These are phyloP conservation scores for Backusella westeae DNA, from an alignment of 192 early-diverging fungal genomes.

Conservation along the genomic window DNA sequence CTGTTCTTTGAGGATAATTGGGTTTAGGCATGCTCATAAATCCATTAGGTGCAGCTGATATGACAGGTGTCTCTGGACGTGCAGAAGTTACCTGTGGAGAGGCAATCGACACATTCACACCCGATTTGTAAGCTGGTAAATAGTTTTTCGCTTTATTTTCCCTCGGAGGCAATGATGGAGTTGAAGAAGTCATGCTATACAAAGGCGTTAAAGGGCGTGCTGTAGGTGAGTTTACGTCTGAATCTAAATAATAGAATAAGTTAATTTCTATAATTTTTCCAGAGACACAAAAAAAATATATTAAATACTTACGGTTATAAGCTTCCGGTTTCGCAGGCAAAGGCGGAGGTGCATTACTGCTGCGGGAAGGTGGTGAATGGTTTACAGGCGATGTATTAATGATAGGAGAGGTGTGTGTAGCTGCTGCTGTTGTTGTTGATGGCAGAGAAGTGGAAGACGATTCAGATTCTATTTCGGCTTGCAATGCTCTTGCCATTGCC, in stretches of 20 bases:
- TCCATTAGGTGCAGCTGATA: neutral
- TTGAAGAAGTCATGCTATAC: neutral
- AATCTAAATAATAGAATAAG: neutral
- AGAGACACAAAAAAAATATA: neutral
- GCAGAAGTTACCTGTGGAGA: neutral
- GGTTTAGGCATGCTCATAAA: neutral
- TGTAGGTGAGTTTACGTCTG: neutral
- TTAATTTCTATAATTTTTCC: neutral
- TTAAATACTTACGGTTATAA: slow-evolving; percentile 9
- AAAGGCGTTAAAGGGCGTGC: neutral
- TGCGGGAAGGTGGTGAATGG: neutral
- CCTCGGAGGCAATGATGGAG: neutral
- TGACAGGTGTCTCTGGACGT: slow-evolving; percentile 5
- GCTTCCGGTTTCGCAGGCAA: slow-evolving; percentile 8
- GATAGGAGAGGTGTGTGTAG: neutral
- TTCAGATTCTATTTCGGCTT: slow-evolving; percentile 8
- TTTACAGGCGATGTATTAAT: neutral
- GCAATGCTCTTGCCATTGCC: slow-evolving; percentile 9
- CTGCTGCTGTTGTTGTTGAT: neutral
- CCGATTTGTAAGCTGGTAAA: neutral
- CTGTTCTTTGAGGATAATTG: neutral
- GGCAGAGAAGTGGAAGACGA: neutral
- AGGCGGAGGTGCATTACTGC: neutral
- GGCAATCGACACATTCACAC: neutral
- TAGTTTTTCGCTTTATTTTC: neutral